Evolutionary conservation across 2,329 filamentous ascomycete genomes (phyloP).

Genomic region (Ophiostoma triangulosporum): DNA sequence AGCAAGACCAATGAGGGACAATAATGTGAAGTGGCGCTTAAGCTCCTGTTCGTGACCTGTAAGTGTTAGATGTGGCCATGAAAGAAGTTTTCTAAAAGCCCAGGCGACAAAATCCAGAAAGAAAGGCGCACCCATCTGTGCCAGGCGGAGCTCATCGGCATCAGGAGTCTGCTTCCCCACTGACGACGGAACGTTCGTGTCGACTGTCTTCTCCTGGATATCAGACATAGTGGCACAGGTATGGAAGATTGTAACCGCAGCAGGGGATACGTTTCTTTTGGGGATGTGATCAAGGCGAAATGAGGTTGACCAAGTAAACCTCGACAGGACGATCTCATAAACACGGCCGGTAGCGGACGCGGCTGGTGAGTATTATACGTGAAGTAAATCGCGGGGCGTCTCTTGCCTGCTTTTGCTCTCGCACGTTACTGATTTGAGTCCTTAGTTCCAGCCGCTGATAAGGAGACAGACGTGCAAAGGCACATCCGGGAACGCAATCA

Average conservation of each 20-base stretch:
- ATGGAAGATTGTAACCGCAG: not conserved
- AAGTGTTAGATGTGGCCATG: not conserved
- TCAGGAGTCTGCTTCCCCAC: not conserved
- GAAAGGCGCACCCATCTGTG: not conserved
- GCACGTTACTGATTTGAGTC: too few species aligned
- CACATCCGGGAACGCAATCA: too few species aligned
- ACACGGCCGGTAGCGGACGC: too few species aligned
- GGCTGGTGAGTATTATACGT: too few species aligned
- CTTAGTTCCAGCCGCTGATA: too few species aligned
- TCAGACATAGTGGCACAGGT: not conserved
- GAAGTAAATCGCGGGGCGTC: too few species aligned
- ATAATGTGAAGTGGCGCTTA: not conserved
- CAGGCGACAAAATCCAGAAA: not conserved
- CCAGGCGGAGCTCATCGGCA: not conserved
- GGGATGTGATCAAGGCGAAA: not conserved
- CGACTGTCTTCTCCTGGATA: not conserved
- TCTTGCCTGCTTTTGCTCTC: too few species aligned
- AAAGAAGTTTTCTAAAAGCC: too few species aligned
- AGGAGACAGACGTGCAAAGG: too few species aligned
- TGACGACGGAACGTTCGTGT: not conserved
- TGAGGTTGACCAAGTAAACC: not conserved
- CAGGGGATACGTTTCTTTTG: not conserved
- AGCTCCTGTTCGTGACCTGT: not conserved
- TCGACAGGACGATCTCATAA: not conserved
- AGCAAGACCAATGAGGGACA: not conserved